Evolutionary conservation across 306 rosid genomes (phyloP), one percentile per base, ranked within the genome.

Genomic region (Rosa rugosa): DNA sequence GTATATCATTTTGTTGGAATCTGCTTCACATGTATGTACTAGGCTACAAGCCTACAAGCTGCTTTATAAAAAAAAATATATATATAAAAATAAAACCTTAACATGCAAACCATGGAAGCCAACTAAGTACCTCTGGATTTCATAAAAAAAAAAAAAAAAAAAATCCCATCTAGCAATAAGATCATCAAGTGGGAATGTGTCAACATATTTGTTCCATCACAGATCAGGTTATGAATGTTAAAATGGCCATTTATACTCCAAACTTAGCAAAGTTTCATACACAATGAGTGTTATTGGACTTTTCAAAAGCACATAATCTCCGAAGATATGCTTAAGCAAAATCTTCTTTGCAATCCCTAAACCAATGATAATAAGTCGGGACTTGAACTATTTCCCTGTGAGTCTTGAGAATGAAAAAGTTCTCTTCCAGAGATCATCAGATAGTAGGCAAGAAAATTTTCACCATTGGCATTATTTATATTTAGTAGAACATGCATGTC

Each of bases 391-490:
- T 25, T 56, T 18, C 27, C 27, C 13, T 57, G 63, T 8, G 31
- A 57, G 34, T 57, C 64, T 9, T 57, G 16, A 54, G 11, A 18
- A 53, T 47, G 53, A 6, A 22, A n/a, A 22, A 22, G 31, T 57
- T 57, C 34, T 8, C 64, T 22, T 57, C 64, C 16, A 17, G 23
- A 27, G 38, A 47, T 31, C 63, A 10, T 8, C 22, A 31, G 20
- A 50, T 0, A 40, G 31, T 1, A n/a, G 62, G 56, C 81, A 83
- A 11, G 75, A 71, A 9, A 75, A 16, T 31, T 74, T 60, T 27
- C 59, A 71, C 76, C 79, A 71, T 25, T 42, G 67, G 25, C 50
- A 42, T 44, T 75, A 57, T 42, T 75, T 71, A 60, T 81, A 73
- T 72, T 41, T 25, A 75, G 75, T 47, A 41, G 34, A 75, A 76